Conservation (phyloP, 2,329 filamentous ascomycete genomes). For the Pseudocercospora fijiensis region DNA sequence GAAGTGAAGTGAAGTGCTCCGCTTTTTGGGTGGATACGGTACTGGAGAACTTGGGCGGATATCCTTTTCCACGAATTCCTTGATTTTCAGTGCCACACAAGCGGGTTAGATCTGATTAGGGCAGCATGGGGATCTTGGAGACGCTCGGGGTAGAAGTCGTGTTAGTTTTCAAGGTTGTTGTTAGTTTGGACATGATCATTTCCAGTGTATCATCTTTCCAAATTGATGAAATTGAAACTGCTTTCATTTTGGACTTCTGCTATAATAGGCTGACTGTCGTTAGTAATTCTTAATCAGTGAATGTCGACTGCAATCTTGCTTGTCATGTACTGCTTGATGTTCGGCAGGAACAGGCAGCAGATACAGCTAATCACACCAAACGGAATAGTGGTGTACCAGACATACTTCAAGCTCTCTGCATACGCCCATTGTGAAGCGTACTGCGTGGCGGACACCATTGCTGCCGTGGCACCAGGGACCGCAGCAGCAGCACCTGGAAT, state of each 20-base stretch:
- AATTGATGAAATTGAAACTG: not conserved
- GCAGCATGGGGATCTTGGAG: not conserved
- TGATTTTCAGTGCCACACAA: not conserved
- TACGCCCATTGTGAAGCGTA: constrained; percentile 26
- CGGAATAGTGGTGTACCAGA: constrained; percentile 29
- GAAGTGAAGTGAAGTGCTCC: not conserved
- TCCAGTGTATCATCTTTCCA: not conserved
- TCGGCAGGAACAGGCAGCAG: constrained; percentile 27
- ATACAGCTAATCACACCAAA: constrained; percentile 28
- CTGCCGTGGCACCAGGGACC: constrained; percentile 17
- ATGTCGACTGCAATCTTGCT: constrained; percentile 28
- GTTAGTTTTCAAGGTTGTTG: not conserved
- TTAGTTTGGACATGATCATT: not conserved
- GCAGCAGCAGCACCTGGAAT: constrained; percentile 24
- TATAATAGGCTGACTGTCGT: not conserved
- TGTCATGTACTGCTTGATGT: constrained; percentile 28
- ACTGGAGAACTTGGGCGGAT: not conserved
- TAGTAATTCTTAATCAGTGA: constrained; percentile 10
- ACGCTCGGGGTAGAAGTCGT: not conserved
- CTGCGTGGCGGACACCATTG: constrained; percentile 23
- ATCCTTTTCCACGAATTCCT: not conserved
- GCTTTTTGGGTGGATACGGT: not conserved
- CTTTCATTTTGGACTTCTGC: not conserved
- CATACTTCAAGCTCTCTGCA: constrained; percentile 25
- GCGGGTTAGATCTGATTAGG: not conserved